Evolutionary conservation across 1,284 basidiomycete species (phyloP), one percentile per base, ranked within the genome.

Genomic region (Sporisorium exsertum): DNA sequence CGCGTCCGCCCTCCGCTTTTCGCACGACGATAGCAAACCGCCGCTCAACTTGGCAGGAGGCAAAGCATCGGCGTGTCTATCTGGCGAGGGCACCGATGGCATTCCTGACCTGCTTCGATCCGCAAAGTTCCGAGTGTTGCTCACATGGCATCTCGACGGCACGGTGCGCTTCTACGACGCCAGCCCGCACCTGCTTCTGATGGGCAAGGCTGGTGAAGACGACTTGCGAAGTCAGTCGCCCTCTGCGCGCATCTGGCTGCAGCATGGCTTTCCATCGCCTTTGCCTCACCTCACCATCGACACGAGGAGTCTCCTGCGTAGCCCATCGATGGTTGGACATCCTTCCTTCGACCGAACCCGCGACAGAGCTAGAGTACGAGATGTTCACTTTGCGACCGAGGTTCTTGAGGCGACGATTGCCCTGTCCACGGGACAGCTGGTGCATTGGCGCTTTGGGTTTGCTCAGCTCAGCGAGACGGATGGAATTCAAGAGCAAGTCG

Each of bases 71-170:
- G 68, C 75, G 0, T 60, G 24, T 22, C 26, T 76, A 10, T 60
- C 59, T 1, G 73, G 67, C 27, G 64, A 68, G 24, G 73, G 73
- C 18, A 26, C 45, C 5, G 69, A 76, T 16, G 55, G 53, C 35
- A 62, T 76, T 7, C 51, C 60, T 1, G 73, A 76, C 18, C 22
- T 76, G 56, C 33, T 64, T 16, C 73, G 69, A 9, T 40, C 61
- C 3, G 53, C 58, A 47, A 56, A 50, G 5, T 76, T 76, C 49
- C 78, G 80, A 32, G 40, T 84, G 9, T 58, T 84, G 12, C 43
- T 84, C 46, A 81, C 79, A 0, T 84, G 82, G 80, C 83, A 84
- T 58, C 68, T 83, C n/a, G 82, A 84, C 50, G 82, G 82, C 27
- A 79, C 71, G 7, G 66, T 84, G 6, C 79, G 82, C 42, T 74